Base-by-base conservation (phyloP, 495 filamentous ascomycete genomes). In the Aspergillus sparsus region DNA sequence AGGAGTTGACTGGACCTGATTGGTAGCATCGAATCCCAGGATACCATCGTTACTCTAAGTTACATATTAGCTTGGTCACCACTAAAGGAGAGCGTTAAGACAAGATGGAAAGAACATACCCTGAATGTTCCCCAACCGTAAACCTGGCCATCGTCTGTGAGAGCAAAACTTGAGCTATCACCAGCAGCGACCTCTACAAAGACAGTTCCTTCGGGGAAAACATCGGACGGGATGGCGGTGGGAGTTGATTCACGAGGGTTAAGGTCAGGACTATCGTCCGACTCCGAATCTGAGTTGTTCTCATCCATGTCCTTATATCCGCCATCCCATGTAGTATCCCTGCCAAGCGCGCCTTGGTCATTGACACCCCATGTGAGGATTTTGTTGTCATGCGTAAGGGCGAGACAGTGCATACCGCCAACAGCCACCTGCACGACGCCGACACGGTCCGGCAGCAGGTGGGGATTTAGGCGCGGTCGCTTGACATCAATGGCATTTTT, bases 41-140 rank as follows among this genome's bases (percentile, higher is more conserved):
- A 84, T 77, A 56, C 83, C 83, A 67, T 85, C 82, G 58, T 82
- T 85, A 68, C 76, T 81, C 82, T 82, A 58, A 44, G 53, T 2
- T 12, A 1, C 18, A 13, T 42, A 58, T 76, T 67, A 74, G 66
- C 33, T 57, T 44, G 31, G 53, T 34, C 51, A 15, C 2, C n/a
- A 31, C 37, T 54, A 42, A 21, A 10, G 35, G 42, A 27, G 13
- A 44, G 5, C 54, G 21, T 27, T 27, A 16, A 9, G 18, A n/a
- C n/a, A n/a, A n/a, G n/a, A n/a, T n/a, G n/a, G n/a, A 56, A 51
- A 45, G 35, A 12, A 62, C 83, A 74, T 76, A 87, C 85, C 49
- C 82, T 72, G 72, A 89, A 90, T n/a, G 83, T 85, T 58, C 87
- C 87, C 87, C 87, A 90, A 33, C 86, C 87, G 66, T 85, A 89